Evolutionary conservation across 495 filamentous ascomycete genomes (phyloP).

Genomic region (Zalerion maritima): DNA sequence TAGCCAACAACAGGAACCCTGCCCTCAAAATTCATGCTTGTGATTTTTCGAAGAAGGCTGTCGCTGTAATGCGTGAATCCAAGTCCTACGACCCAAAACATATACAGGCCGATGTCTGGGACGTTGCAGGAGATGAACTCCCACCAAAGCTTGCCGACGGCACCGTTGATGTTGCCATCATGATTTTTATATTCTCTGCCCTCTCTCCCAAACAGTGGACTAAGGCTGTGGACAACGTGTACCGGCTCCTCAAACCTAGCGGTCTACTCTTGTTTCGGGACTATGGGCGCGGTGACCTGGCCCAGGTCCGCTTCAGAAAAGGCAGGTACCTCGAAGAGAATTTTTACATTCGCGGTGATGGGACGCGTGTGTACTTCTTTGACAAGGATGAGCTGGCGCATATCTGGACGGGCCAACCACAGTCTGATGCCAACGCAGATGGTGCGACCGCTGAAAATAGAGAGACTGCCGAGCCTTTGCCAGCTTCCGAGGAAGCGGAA

Average conservation of each 20-base stretch:
- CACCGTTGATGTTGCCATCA: conserved; percentile 74
- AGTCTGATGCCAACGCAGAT: conserved; percentile 7
- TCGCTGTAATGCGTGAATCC: conserved; percentile 71
- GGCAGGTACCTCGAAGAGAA: conserved; percentile 85
- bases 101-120: conserved; percentile 86
- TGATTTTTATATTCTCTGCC: conserved; percentile 96
- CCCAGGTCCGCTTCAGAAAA: conserved; percentile 93
- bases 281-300: conserved; percentile 88
- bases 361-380: conserved; percentile 95
- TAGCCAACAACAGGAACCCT: conserved; percentile 66
- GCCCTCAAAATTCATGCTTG: conserved; percentile 72
- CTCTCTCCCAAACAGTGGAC: conserved; percentile 74
- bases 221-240: conserved; percentile 66
- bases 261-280: conserved; percentile 86
- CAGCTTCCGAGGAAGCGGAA: conserved; percentile 13
- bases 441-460: conserved; percentile 6
- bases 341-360: conserved; percentile 91
- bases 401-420: conserved; percentile 51
- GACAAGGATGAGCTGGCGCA: conserved; percentile 63
- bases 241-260: conserved; percentile 69
- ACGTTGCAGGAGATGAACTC: conserved; percentile 53
- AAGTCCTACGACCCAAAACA: conserved; percentile 43
- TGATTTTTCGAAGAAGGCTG: conserved; percentile 83
- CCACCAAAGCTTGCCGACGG: conserved; percentile 62
- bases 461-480: conserved; percentile 2